phyloP scores from a whole-genome alignment of 371 early-diverging fungal species.

The Apophysomyces sp. region DNA sequence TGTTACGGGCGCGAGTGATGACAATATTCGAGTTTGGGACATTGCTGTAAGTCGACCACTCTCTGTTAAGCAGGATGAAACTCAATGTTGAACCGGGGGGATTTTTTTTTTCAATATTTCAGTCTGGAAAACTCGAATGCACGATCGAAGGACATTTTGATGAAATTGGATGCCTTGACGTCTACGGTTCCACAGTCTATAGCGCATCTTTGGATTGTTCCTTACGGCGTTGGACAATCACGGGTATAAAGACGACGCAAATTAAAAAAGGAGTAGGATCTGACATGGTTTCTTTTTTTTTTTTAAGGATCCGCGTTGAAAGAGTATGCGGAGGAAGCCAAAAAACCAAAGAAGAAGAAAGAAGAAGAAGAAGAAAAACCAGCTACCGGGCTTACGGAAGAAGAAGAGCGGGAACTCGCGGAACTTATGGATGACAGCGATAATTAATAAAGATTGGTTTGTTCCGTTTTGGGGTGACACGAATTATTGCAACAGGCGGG shows the following conservation, averaged over 20 bases:
- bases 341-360: slow-evolving; percentile 17
- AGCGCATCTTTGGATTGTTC: slow-evolving; percentile 80
- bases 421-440: slow-evolving; percentile 72
- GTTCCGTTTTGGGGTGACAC: neutral
- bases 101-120: neutral
- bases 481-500: neutral
- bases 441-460: neutral
- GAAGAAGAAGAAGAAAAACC: slow-evolving; percentile 12
- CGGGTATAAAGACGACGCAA: slow-evolving; percentile 24
- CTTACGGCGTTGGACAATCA: slow-evolving; percentile 71
- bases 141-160: slow-evolving; percentile 80
- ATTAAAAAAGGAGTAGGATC: neutral
- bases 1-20: slow-evolving; percentile 80
- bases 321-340: slow-evolving; percentile 22
- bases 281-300: neutral
- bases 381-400: slow-evolving; percentile 60
- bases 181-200: slow-evolving; percentile 57
- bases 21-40: slow-evolving; percentile 80
- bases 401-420: slow-evolving; percentile 81
- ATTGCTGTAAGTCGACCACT: slow-evolving; percentile 77
- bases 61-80: no score
- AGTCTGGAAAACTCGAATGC: slow-evolving; percentile 71
- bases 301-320: slow-evolving; percentile 20
- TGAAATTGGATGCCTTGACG: slow-evolving; percentile 67
- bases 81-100: no score